These are phyloP conservation scores for Kuraishia ogatae DNA, from an alignment of 805 yeast species.

Conservation along the genomic window DNA sequence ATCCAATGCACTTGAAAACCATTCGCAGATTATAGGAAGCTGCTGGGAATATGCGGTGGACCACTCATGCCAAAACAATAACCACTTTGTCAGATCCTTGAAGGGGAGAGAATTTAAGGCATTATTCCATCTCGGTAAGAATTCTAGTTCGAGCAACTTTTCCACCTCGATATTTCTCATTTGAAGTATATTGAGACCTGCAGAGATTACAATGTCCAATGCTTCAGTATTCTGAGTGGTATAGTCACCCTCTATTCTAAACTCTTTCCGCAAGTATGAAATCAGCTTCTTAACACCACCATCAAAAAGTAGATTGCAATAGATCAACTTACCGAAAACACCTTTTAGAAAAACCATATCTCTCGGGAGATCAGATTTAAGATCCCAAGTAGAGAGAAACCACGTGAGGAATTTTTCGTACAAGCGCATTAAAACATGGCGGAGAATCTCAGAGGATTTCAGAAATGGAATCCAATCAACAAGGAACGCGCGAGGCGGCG, in stretches of 20 bases:
- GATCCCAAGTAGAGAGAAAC: conserved; percentile 14
- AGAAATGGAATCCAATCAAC: not conserved
- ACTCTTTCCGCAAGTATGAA: not conserved
- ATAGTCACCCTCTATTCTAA: not conserved
- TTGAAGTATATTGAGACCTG: not conserved
- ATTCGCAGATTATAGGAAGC: not conserved
- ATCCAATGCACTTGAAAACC: not conserved
- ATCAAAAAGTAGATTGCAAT: not conserved
- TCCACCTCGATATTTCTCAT: not conserved
- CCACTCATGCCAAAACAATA: not conserved
- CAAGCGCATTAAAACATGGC: conserved; percentile 2
- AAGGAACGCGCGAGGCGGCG: not conserved
- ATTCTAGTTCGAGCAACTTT: not conserved
- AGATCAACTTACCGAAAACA: not conserved
- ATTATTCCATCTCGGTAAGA: not conserved
- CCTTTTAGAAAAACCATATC: not conserved
- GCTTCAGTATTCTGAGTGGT: not conserved
- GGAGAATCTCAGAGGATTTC: not conserved
- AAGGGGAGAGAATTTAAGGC: not conserved
- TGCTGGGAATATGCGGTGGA: too few relatives aligned
- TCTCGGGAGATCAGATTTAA: not conserved
- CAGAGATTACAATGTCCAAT: conserved; percentile 1
- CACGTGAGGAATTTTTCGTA: conserved; percentile 12
- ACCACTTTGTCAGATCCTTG: not conserved
- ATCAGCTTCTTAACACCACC: not conserved